Base-by-base conservation (phyloP, 495 filamentous ascomycete species). In the Neurospora tetraspora region DNA sequence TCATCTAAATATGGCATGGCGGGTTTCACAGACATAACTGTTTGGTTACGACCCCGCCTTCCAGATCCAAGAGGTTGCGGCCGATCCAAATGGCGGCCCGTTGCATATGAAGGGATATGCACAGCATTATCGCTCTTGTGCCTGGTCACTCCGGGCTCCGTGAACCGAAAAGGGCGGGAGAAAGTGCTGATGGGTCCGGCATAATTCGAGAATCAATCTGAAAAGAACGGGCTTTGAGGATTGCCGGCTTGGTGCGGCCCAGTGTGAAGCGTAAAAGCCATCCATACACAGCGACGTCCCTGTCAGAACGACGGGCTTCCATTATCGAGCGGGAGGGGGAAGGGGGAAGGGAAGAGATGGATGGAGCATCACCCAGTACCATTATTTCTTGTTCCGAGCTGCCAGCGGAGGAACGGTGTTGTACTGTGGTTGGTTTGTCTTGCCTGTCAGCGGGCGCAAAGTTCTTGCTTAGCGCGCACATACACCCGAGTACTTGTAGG, bases 1-100 rank as follows among this genome's bases (percentile, higher is more conserved):
- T 75, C 31, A 34, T 20, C 12, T 38, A 70, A 70, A 75, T 74
- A 80, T 78, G 78, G 77, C 70, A 69, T 68, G 43, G 71, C 73
- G 45, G 68, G 39, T 70, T 65, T 36, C 53, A 34, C 53, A 65
- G 53, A 65, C 53, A 34, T 65, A 27, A 65, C 27, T 34, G 23
- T 59, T 73, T 76, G 73, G 70, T 79, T 78, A 65, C 53, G 27
- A 65, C 53, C 53, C 53, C 53, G 27, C 53, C 53, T 65, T 65
- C 14, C 53, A 65, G 27, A 65, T 65, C 53, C 14, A 34, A 65
- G 53, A 65, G 53, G 53, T 34, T 65, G 31, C 53, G 27, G 53
- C 27, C 53, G 4, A 65, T 16, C 53, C 53, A 65, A 61, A 34
- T 65, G 14, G 27, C 53, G 53, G 53, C 14, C 53, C 27, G 53